These are phyloP conservation scores for Lepidopterella palustris DNA, from an alignment of 495 filamentous ascomycete species.

Conservation along the genomic window DNA sequence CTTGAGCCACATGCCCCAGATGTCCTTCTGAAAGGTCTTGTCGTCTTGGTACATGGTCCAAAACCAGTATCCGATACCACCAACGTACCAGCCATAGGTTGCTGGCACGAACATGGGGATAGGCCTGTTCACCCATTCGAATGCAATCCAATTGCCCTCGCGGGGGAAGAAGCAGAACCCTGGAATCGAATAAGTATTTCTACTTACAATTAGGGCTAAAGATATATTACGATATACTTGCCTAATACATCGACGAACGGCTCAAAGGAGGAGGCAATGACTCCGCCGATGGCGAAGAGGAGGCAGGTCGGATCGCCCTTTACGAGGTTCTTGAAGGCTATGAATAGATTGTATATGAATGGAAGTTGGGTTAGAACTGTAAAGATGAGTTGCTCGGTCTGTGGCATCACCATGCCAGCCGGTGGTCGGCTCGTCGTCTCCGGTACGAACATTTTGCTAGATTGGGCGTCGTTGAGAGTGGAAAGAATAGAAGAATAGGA, in stretches of 20 bases:
- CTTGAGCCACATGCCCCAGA: conserved; percentile 1
- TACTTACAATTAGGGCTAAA: no score
- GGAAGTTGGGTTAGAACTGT: not conserved
- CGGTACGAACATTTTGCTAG: not conserved
- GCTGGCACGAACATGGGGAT: not conserved
- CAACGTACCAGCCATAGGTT: conserved; percentile 1
- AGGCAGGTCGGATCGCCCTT: not conserved
- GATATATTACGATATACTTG: no score
- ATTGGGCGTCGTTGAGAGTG: no score
- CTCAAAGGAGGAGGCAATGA: not conserved
- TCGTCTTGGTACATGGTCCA: not conserved
- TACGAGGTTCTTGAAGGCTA: not conserved
- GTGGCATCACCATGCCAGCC: not conserved
- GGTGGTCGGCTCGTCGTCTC: not conserved
- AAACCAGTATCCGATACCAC: not conserved
- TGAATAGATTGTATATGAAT: not conserved
- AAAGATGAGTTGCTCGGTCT: not conserved
- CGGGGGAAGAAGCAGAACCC: conserved; percentile 2
- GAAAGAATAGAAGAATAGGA: no score
- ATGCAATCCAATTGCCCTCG: not conserved
- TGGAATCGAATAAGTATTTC: no score
- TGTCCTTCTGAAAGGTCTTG: not conserved
- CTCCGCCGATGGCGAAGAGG: not conserved
- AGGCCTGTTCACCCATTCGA: not conserved
- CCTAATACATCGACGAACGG: not conserved